phyloP scores from a whole-genome alignment of 306 rosid species.

The Cucurbita pepo region DNA sequence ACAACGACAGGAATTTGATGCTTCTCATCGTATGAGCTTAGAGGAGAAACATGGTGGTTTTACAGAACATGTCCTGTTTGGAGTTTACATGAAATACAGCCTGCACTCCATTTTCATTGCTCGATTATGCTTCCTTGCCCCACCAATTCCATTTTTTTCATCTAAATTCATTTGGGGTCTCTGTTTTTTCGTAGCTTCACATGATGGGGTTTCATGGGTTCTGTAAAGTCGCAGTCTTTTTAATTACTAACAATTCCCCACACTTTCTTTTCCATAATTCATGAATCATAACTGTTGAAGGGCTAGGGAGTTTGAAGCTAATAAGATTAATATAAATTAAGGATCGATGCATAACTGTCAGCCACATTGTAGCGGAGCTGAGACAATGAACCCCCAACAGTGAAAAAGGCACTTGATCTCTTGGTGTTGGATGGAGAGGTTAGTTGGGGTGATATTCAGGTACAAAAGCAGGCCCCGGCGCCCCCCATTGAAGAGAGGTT shows the following conservation, averaged over 20 bases:
- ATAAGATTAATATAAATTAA: not conserved
- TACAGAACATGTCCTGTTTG: slow-evolving; percentile 2
- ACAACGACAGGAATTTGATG: slow-evolving; percentile 43
- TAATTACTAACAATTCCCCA: not conserved
- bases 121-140: not conserved
- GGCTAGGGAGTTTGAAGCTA: not conserved
- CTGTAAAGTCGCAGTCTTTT: not conserved
- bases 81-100: not conserved
- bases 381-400: not conserved
- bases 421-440: not conserved
- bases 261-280: not conserved
- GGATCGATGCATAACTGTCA: too few relatives aligned
- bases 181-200: not conserved
- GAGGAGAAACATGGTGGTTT: not conserved
- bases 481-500: not conserved
- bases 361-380: too few relatives aligned
- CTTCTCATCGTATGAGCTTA: slow-evolving; percentile 4
- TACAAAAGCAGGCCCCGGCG: not conserved
- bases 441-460: not conserved
- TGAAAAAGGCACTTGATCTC: not conserved
- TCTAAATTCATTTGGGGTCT: not conserved
- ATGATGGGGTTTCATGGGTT: not conserved
- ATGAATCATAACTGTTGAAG: not conserved
- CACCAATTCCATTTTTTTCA: not conserved
- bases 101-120: not conserved